Base-by-base conservation (phyloP, 345 rosid genomes). In the Pseudoturritis turrita region DNA sequence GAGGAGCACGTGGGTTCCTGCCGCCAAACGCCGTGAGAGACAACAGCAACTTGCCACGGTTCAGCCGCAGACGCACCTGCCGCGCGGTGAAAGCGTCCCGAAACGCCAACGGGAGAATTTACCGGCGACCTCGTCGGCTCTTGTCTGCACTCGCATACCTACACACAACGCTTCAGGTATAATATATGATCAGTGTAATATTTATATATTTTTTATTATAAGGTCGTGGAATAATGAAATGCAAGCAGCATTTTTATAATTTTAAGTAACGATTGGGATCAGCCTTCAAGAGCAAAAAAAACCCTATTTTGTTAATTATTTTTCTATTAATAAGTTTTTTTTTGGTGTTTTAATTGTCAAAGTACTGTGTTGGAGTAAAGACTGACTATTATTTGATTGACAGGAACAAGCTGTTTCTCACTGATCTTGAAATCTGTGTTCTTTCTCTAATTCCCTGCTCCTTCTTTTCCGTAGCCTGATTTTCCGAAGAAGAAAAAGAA, bases 1-100 rank as follows among this genome's bases (percentile, higher is more conserved):
- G 13, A 91, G 83, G 64, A 89, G 96, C 82, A 91, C 97, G 12
- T 91, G 97, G 97, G 96, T 91, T 71, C 89, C 97, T 9, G 96
- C 97, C 5, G 72, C 96, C 0, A 89, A 75, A 65, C 90, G 97
- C 83, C 87, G 96, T 1, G 97, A 91, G 63, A 70, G 89, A 43
- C 97, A 85, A 41, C 82, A 79, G 44, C 80, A 71, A 3, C 3
- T 77, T 46, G 75, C 63, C 37, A 67, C 84, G 59, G 58, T 79
- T 77, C 91, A 83, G 22, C 78, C 78, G 19, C 81, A 60, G 18
- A 47, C 74, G 63, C 74, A 52, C 15, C 26, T 9, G 5, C 41
- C 26, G 33, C 81, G 76, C 71, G 62, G 50, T 50, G 83, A 80
- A 11, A 77, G 49, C 55, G 36, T 76, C 13, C 40, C 80, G 0